A percentile compares a stretch with the other conserved stretches of the same genome.
phyloP scores from a whole-genome alignment of 2,329 filamentous ascomycete genomes.

The Cadophora malorum region DNA sequence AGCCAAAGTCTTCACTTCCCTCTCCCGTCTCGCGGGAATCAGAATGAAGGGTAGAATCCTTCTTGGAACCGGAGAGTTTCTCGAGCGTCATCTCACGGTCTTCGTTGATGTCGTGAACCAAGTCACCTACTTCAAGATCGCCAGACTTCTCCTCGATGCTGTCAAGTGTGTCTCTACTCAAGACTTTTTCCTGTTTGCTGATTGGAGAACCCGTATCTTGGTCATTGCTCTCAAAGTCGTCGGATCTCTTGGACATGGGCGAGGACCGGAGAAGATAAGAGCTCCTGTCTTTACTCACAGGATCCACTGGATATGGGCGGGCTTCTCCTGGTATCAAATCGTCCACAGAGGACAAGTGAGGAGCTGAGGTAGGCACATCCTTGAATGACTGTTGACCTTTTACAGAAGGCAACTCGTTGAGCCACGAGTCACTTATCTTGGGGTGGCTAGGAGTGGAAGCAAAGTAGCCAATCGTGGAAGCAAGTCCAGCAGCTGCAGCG shows the following conservation, averaged over 20 bases:
- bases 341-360: conserved; percentile 14
- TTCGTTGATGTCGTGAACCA: conserved; percentile 23
- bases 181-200: conserved; percentile 18
- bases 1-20: conserved; percentile 34
- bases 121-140: conserved; percentile 20
- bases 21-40: conserved; percentile 19
- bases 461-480: conserved; percentile 36
- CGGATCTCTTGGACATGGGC: conserved; percentile 40
- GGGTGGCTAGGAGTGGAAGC: conserved; percentile 31
- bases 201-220: conserved; percentile 28
- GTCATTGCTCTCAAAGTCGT: conserved; percentile 25
- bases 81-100: conserved; percentile 32
- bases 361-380: not conserved
- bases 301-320: conserved; percentile 50
- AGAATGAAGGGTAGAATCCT: conserved; percentile 14
- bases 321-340: conserved; percentile 27
- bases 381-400: not conserved
- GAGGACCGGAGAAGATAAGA: conserved; percentile 52
- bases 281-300: conserved; percentile 52
- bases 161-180: conserved; percentile 25
- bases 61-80: conserved; percentile 27
- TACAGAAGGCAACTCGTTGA: conserved; percentile 33
- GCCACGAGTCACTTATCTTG: conserved; percentile 40
- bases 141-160: conserved; percentile 34
- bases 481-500: conserved; percentile 35